Evolutionary conservation across 768 basidiomycete genomes (phyloP).

Genomic region (Kwoniella heveanensis): DNA sequence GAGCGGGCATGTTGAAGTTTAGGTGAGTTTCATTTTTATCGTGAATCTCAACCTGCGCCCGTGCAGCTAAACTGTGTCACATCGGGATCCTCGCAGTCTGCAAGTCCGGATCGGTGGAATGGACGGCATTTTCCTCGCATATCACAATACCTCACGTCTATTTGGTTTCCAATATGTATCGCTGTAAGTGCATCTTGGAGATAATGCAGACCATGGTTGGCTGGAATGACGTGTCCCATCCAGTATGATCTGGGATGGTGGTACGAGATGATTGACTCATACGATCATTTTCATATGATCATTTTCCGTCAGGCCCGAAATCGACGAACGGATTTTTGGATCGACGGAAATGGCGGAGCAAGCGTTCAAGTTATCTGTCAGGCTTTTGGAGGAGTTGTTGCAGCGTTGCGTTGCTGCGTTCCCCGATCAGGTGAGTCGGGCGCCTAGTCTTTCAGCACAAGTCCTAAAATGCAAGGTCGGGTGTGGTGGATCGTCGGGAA

Average conservation of each 20-base stretch:
- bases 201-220: too few species aligned
- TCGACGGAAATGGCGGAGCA: conserved; percentile 65
- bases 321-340: conserved; percentile 82
- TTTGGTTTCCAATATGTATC: conserved; percentile 95
- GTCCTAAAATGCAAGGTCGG: too few species aligned
- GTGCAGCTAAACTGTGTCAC: background rate
- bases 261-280: too few species aligned
- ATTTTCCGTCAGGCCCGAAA: conserved; percentile 61
- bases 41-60: too few species aligned
- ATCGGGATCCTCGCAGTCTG: conserved; percentile 62
- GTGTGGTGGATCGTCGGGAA: too few species aligned
- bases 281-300: background rate
- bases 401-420: conserved; percentile 65
- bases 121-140: conserved; percentile 74
- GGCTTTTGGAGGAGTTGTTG: conserved; percentile 68
- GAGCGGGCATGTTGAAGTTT: conserved; percentile 93
- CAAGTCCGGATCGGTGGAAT: conserved; percentile 95
- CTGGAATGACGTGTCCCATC: too few species aligned
- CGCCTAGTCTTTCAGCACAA: too few species aligned
- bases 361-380: conserved; percentile 74
- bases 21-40: conserved; percentile 66
- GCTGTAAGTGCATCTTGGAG: too few species aligned
- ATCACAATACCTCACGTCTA: conserved; percentile 73
- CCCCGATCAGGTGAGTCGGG: conserved; percentile 65
- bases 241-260: too few species aligned